phyloP scores from a whole-genome alignment of 2,329 filamentous ascomycete genomes.

The Ascochyta koolunga region DNA sequence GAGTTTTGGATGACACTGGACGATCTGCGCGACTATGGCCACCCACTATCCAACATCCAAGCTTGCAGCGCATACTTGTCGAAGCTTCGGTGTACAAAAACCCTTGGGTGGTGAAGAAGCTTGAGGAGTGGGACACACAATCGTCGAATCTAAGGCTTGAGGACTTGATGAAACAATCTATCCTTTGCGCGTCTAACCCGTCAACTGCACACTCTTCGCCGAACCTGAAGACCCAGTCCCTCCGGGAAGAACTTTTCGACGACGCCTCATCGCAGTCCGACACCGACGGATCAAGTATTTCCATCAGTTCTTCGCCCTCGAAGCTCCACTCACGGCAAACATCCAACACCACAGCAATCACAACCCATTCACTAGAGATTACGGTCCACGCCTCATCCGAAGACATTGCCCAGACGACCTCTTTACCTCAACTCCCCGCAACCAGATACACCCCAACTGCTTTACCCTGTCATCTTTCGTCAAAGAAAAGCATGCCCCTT shows the following conservation, averaged over 20 bases:
- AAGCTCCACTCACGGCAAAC: slow-evolving; percentile 28
- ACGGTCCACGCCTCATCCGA: slow-evolving; percentile 36
- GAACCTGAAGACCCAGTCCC: slow-evolving; percentile 24
- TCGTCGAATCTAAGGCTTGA: slow-evolving; percentile 26
- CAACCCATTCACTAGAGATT: slow-evolving; percentile 35
- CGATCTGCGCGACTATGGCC: slow-evolving; percentile 43
- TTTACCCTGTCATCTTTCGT: neutral
- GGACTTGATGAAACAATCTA: slow-evolving; percentile 40
- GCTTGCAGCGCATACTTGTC: slow-evolving; percentile 48
- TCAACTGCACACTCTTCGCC: slow-evolving; percentile 29
- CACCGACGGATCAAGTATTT: slow-evolving; percentile 26
- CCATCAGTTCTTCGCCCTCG: slow-evolving; percentile 5
- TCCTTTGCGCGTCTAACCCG: slow-evolving; percentile 40
- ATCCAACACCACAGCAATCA: slow-evolving; percentile 26
- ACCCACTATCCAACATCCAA: slow-evolving; percentile 42
- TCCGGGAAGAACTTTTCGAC: slow-evolving; percentile 28
- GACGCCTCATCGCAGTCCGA: slow-evolving; percentile 28
- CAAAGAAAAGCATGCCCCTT: slow-evolving; percentile 18
- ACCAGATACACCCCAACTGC: slow-evolving; percentile 3
- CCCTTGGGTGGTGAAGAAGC: slow-evolving; percentile 43
- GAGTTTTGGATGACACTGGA: slow-evolving; percentile 42
- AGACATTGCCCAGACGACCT: slow-evolving; percentile 28
- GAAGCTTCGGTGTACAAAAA: slow-evolving; percentile 46
- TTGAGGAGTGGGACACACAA: slow-evolving; percentile 40
- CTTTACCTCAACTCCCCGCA: slow-evolving; percentile 11